A percentile compares a stretch with the other conserved stretches of the same genome.
Conservation (phyloP, 345 rosid genomes). For the Hibiscus tridactylites region DNA sequence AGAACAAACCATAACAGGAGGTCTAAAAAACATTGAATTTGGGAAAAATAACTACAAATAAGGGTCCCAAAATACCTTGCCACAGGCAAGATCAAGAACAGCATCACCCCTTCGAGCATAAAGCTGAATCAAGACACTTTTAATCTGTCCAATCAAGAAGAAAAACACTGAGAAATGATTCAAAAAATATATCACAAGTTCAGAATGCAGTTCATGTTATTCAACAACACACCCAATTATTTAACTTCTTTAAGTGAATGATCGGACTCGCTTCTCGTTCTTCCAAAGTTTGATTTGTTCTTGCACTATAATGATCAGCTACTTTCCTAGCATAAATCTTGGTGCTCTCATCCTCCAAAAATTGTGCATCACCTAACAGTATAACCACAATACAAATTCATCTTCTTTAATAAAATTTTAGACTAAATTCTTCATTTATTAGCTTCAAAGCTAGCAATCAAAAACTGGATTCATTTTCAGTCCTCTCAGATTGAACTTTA, state of each 20-base stretch:
- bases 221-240: constrained; percentile 68
- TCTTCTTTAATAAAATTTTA: background rate
- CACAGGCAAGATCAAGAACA: constrained; percentile 95
- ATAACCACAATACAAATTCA: constrained; percentile 2
- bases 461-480: background rate
- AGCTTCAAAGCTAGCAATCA: constrained; percentile 1
- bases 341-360: constrained; percentile 57
- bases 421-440: background rate
- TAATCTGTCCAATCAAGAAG: constrained; percentile 51
- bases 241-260: constrained; percentile 90
- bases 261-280: constrained; percentile 98
- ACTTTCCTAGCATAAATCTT: constrained; percentile 62
- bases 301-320: constrained; percentile 89
- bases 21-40: background rate
- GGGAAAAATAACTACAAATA: background rate
- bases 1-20: background rate
- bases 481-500: background rate
- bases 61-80: constrained; percentile 49
- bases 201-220: constrained; percentile 7
- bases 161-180: background rate
- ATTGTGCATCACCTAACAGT: constrained; percentile 51
- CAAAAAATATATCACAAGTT: constrained; percentile 4
- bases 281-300: constrained; percentile 93
- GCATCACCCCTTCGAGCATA: constrained; percentile 64
- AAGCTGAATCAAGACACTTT: constrained; percentile 93